A percentile compares a stretch with the other conserved stretches of the same genome.
Conservation (phyloP, 164 flowering plant species). For the Magnolia changhungtana region DNA sequence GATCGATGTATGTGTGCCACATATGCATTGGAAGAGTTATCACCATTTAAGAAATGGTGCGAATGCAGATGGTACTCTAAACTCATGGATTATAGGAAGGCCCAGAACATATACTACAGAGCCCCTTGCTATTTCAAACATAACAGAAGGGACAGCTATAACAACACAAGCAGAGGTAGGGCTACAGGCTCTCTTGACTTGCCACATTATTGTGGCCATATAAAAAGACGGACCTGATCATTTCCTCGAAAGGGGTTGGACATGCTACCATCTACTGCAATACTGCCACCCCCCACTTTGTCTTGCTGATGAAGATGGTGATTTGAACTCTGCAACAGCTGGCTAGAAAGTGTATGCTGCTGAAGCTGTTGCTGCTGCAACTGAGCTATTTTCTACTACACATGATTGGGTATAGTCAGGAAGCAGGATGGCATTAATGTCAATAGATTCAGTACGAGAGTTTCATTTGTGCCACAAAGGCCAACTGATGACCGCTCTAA, state of each 20-base stretch:
- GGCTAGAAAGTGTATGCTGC: slow-evolving; percentile 72
- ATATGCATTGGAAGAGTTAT: too few relatives aligned
- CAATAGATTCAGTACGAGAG: background rate
- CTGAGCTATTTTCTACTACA: slow-evolving; percentile 75
- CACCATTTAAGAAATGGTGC: background rate
- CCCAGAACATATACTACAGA: background rate
- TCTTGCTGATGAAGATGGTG: slow-evolving; percentile 79
- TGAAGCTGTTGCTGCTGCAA: slow-evolving; percentile 55
- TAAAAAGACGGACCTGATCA: slow-evolving; percentile 69
- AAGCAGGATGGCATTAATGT: background rate
- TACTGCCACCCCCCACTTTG: slow-evolving; percentile 66
- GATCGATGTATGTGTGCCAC: too few relatives aligned
- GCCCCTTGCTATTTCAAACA: background rate
- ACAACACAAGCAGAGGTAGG: background rate
- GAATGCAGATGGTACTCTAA: background rate
- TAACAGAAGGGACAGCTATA: background rate
- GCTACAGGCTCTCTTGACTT: background rate
- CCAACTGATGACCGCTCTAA: background rate
- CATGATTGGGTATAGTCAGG: slow-evolving; percentile 14
- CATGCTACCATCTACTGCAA: slow-evolving; percentile 76
- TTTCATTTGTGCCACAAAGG: background rate
- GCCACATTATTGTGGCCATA: background rate
- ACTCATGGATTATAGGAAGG: background rate
- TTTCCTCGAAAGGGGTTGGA: slow-evolving; percentile 83
- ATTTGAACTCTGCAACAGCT: slow-evolving; percentile 67